Base-by-base conservation (phyloP, 371 early-diverging fungal species). In the Cokeromyces recurvatus region DNA sequence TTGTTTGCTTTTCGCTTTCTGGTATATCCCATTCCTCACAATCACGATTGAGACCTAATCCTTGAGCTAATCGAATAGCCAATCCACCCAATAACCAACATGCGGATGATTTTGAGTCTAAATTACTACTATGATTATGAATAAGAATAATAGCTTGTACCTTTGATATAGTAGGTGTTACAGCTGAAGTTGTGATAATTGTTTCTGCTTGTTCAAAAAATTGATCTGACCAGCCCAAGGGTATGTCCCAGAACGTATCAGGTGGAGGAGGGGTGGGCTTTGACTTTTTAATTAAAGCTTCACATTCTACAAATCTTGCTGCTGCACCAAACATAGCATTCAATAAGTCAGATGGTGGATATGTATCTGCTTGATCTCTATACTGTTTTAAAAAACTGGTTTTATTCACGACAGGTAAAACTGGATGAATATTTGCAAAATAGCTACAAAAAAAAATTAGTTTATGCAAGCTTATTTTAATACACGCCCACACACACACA, bases 291-390 rank as follows among this genome's bases (percentile, higher is more conserved):
- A 51, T 51, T 2, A 54, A 40, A 3, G 57, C 46, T 29, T 67
- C 71, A 27, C 62, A 64, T 46, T 73, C 74, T 8, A 64, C 63
- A 42, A 66, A 73, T 10, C 74, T 50, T 12, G 69, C 74, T 11
- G 74, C 74, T 11, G 74, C 69, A 27, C 74, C 74, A 41, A 73
- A 58, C 74, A 73, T 73, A 16, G 74, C 69, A 53, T 73, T 73
- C 4, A 73, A 38, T 20, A 73, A 23, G 29, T 66, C 69, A 6
- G 63, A 44, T 1, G 64, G 45, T 2, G 74, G 74, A 47, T 64
- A 73, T 3, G 61, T 54, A 11, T 66, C 57, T 21, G 56, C 46
- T 47, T 58, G 57, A 41, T 69, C 69, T 4, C 74, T 63, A 22
- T 74, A 74, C 27, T 70, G 74, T 37, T 55, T 21, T 24, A 74